Evolutionary conservation across 208 protist species (phyloP).

Genomic region (Crithidia mellificae): DNA sequence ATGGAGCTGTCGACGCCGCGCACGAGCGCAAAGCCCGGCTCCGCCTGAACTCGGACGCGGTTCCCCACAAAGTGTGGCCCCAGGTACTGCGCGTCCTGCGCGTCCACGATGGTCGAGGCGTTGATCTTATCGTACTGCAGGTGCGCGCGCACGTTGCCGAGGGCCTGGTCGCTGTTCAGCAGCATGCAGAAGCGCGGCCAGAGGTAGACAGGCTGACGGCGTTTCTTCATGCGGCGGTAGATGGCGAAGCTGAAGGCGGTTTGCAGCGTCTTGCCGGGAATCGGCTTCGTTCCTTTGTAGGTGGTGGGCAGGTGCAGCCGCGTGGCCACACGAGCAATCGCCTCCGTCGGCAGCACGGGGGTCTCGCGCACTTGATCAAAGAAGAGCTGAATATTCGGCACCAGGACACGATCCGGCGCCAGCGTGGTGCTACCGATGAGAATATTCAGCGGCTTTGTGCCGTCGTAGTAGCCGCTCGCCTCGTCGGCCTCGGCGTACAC

Average conservation of each 20-base stretch:
- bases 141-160: conserved; percentile 31
- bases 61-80: conserved; percentile 24
- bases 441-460: conserved; percentile 44
- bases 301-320: conserved; percentile 62
- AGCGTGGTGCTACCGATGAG: conserved; percentile 69
- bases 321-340: conserved; percentile 38
- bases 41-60: conserved; percentile 34
- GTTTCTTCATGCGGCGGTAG: conserved; percentile 18
- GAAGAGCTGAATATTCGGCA: conserved; percentile 34
- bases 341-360: conserved; percentile 7
- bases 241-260: conserved; percentile 70
- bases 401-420: conserved; percentile 38
- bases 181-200: conserved; percentile 73
- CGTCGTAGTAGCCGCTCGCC: conserved; percentile 40
- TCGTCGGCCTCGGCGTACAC: conserved; percentile 43
- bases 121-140: conserved; percentile 64
- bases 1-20: conserved; percentile 51
- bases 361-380: conserved; percentile 22
- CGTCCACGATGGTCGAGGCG: conserved; percentile 13
- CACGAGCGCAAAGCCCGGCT: conserved; percentile 52
- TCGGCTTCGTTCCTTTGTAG: conserved; percentile 41
- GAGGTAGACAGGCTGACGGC: conserved; percentile 18
- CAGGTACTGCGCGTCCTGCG: not conserved
- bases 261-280: conserved; percentile 41
- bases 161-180: conserved; percentile 27